phyloP scores from a whole-genome alignment of 208 protist genomes.

The Acanthamoeba quina region DNA sequence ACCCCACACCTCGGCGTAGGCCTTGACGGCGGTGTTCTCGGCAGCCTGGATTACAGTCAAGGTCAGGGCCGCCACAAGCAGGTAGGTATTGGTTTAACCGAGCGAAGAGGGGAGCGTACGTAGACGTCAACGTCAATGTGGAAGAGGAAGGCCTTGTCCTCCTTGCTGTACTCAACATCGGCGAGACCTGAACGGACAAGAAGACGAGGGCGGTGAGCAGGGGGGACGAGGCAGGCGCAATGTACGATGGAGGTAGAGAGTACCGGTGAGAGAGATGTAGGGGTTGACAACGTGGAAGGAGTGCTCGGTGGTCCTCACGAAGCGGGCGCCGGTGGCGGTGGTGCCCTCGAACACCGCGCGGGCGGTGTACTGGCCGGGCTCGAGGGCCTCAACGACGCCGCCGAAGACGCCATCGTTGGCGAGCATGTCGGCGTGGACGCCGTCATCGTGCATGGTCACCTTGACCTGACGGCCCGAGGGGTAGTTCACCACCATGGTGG shows the following conservation, averaged over 20 bases:
- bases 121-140: slow-evolving; percentile 48
- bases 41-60: not conserved
- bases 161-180: not conserved
- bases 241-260: not conserved
- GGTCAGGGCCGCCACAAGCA: no score
- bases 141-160: slow-evolving; percentile 53
- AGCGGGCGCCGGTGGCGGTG: not conserved
- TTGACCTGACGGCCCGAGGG: not conserved
- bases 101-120: not conserved
- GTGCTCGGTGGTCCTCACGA: slow-evolving; percentile 79
- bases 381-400: slow-evolving; percentile 40
- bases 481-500: not conserved
- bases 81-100: no score
- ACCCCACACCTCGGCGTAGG: slow-evolving; percentile 74
- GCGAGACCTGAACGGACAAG: not conserved
- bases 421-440: slow-evolving; percentile 57
- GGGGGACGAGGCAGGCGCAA: not conserved
- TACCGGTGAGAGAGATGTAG: slow-evolving; percentile 70
- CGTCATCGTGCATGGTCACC: slow-evolving; percentile 81
- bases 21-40: not conserved
- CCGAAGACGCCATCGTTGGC: slow-evolving; percentile 80
- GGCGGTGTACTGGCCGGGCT: slow-evolving; percentile 72
- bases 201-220: not conserved
- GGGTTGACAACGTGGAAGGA: slow-evolving; percentile 73
- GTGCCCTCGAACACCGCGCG: not conserved